A percentile compares a stretch with the other conserved stretches of the same genome.
Conservation (phyloP, 257 asterid genomes). For the Petunia axillaris region DNA sequence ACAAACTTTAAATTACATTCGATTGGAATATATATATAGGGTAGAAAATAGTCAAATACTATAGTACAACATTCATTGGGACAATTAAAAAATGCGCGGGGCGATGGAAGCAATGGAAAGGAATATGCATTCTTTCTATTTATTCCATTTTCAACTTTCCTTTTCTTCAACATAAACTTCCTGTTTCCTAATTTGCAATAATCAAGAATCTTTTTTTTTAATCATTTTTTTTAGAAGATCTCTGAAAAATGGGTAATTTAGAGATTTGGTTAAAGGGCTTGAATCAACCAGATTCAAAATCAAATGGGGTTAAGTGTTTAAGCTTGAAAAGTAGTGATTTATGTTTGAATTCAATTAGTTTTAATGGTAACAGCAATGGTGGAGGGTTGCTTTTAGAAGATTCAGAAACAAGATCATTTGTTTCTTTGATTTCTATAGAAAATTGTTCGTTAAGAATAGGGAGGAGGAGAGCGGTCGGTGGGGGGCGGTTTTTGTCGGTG, state of each 20-base stretch:
- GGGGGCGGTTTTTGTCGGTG: constrained; percentile 58
- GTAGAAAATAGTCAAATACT: too few relatives aligned
- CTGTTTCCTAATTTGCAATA: not conserved
- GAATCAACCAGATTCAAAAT: constrained; percentile 27
- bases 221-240: not conserved
- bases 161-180: not conserved
- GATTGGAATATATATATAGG: too few relatives aligned
- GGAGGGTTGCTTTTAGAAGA: constrained; percentile 83
- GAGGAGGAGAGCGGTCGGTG: constrained; percentile 40
- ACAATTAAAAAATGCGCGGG: constrained; percentile 31
- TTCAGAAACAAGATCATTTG: constrained; percentile 60
- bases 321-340: constrained; percentile 13
- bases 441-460: constrained; percentile 39
- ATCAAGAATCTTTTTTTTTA: constrained; percentile 18
- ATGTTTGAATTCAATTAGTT: constrained; percentile 28
- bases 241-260: constrained; percentile 47
- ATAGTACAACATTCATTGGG: too few relatives aligned
- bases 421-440: constrained; percentile 47
- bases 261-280: constrained; percentile 46
- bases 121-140: constrained; percentile 34
- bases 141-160: constrained; percentile 33
- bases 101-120: constrained; percentile 55
- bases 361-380: not conserved
- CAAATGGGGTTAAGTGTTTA: constrained; percentile 8
- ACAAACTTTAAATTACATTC: too few relatives aligned